Percentiles rank a stretch among this genome's conserved stretches.
phyloP scores from a whole-genome alignment of 75 land plant genomes.

The Sequoia sempervirens region DNA sequence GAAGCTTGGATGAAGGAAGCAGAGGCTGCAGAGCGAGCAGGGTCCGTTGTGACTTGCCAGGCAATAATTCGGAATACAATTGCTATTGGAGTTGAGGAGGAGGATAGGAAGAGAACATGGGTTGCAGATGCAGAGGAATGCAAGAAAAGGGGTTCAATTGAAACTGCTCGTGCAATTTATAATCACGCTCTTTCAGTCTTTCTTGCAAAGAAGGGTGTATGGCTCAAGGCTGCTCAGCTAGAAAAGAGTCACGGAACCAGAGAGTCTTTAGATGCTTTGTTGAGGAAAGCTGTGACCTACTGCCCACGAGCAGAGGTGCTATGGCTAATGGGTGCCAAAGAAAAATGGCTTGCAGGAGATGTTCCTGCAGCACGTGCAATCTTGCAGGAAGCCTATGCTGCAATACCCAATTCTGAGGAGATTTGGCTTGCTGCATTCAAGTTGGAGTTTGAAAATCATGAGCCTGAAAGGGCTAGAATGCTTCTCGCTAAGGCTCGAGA shows the following conservation, averaged over 20 bases:
- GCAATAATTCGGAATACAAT: slow-evolving; percentile 77
- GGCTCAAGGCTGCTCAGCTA: slow-evolving; percentile 93
- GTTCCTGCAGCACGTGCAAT: slow-evolving; percentile 87
- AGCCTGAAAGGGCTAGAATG: slow-evolving; percentile 87
- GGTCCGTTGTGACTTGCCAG: slow-evolving; percentile 79
- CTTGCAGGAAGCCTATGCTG: slow-evolving; percentile 90
- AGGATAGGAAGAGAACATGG: slow-evolving; percentile 95
- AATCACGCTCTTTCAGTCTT: slow-evolving; percentile 82
- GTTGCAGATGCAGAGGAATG: slow-evolving; percentile 97
- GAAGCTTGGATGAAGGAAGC: slow-evolving; percentile 99
- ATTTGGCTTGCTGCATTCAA: slow-evolving; percentile 97
- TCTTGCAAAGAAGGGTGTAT: slow-evolving; percentile 89
- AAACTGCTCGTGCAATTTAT: slow-evolving; percentile 93
- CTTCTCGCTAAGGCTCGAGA: slow-evolving; percentile 87
- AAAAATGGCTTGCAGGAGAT: slow-evolving; percentile 98
- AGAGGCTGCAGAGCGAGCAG: slow-evolving; percentile 91
- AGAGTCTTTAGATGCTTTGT: slow-evolving; percentile 77
- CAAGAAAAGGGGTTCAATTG: slow-evolving; percentile 91
- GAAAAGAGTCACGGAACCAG: slow-evolving; percentile 95
- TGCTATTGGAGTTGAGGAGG: slow-evolving; percentile 90
- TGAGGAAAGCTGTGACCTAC: slow-evolving; percentile 79
- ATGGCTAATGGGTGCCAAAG: slow-evolving; percentile 98
- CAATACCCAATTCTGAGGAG: slow-evolving; percentile 92
- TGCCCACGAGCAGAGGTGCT: slow-evolving; percentile 92
- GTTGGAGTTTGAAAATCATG: slow-evolving; percentile 96